Base-by-base conservation (phyloP, 345 rosid genomes). In the Camelina neglecta region DNA sequence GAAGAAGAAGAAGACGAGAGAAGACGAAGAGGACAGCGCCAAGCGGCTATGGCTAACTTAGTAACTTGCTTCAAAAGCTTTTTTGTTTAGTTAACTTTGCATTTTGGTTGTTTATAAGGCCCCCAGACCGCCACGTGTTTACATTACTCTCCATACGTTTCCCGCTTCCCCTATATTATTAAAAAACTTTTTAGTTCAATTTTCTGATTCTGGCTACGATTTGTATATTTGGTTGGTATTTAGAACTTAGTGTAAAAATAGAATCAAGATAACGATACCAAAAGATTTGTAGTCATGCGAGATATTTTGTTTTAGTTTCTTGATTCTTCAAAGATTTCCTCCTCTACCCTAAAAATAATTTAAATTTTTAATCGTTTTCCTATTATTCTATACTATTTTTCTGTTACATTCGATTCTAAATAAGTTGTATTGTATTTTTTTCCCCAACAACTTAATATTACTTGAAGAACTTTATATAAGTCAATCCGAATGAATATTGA, bases 31-130 rank as follows among this genome's bases (percentile, higher is more conserved):
- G 24, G 73, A 78, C 77, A 78, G 58, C 16, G 69, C 77, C 73
- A 72, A 72, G 81, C 77, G 77, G 76, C 77, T 72, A 66, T 78
- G 81, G 73, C 77, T 44, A 66, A 59, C 18, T 18, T 18, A 18
- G 18, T 18, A 18, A 18, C 69, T 78, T 71, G 64, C 44, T 67
- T 66, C 67, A 31, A 56, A 41, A 29, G 73, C 62, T 42, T 77
- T 77, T 61, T 71, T 44, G 8, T 6, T 35, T 44, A 8, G 5
- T 59, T 60, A 38, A 18, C 21, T 1, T 68, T 33, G 13, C 38
- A 41, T 23, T 15, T 44, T 11, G 15, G 36, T 67, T 18, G 36
- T 72, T 72, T 72, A 23, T 26, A 72, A 78, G 77, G 81, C 35
- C 53, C 77, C 59, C 7, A 66, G 45, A 16, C 1, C 4, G 59